These are phyloP conservation scores for Erythrophleum fordii DNA, from an alignment of 306 rosid species.

Conservation along the genomic window DNA sequence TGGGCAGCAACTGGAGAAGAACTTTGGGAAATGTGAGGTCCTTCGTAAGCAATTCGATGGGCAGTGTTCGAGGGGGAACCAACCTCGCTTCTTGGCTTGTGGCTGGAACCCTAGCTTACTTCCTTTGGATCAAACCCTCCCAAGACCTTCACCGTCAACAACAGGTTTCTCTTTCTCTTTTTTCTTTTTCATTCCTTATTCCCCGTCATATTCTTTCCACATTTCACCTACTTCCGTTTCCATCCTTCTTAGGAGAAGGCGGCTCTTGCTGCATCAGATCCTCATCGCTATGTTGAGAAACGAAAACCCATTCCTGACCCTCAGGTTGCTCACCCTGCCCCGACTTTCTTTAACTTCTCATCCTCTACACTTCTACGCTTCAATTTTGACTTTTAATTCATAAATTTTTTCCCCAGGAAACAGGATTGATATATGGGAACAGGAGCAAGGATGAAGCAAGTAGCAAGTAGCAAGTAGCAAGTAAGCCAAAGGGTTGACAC, in stretches of 20 bases:
- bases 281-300: conserved; percentile 70
- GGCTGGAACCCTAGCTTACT: conserved; percentile 94
- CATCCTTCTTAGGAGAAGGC: conserved; percentile 57
- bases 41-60: conserved; percentile 74
- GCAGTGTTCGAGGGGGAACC: conserved; percentile 81
- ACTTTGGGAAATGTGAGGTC: conserved; percentile 75
- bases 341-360: neutral
- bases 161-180: conserved; percentile 43
- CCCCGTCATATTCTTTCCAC: neutral
- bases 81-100: conserved; percentile 91
- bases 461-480: conserved; percentile 31
- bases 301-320: conserved; percentile 91
- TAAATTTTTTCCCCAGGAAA: conserved; percentile 45
- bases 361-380: neutral
- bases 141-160: conserved; percentile 86
- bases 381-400: conserved; percentile 8
- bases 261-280: conserved; percentile 72
- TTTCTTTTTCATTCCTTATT: neutral
- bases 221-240: neutral
- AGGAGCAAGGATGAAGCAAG: conserved; percentile 47
- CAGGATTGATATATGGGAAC: conserved; percentile 82
- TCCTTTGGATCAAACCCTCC: conserved; percentile 92
- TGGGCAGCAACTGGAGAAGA: conserved; percentile 80
- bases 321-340: conserved; percentile 53
- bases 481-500: conserved; percentile 43